Conservation (phyloP, 257 asterid species). For the Ballota nigra region DNA sequence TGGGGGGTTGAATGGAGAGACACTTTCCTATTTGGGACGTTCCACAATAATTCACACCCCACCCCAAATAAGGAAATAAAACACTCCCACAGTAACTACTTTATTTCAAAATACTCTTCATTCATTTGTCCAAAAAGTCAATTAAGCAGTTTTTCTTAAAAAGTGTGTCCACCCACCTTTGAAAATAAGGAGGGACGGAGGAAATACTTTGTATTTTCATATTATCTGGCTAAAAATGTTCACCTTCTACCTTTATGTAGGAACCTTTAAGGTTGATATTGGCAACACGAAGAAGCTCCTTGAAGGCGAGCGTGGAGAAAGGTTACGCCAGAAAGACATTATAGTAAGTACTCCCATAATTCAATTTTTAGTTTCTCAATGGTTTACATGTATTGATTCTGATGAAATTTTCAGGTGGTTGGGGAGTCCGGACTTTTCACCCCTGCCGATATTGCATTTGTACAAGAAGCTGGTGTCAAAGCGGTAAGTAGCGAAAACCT, state of each 20-base stretch:
- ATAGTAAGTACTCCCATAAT: conserved; percentile 42
- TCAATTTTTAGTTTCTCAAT: not conserved
- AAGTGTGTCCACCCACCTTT: too few relatives aligned
- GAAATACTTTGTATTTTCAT: too few relatives aligned
- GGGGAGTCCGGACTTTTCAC: conserved; percentile 98
- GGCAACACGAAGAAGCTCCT: conserved; percentile 82
- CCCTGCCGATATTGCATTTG: conserved; percentile 83
- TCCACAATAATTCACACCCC: too few relatives aligned
- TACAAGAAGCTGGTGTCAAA: conserved; percentile 81
- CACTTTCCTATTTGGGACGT: too few relatives aligned
- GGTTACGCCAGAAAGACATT: conserved; percentile 59
- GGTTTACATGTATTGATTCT: not conserved
- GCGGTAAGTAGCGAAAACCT: conserved; percentile 51
- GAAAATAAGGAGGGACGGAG: too few relatives aligned
- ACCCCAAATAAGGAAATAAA: too few relatives aligned
- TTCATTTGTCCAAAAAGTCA: too few relatives aligned
- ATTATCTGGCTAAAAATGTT: conserved; percentile 5
- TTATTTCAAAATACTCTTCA: too few relatives aligned
- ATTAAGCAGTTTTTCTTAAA: too few relatives aligned
- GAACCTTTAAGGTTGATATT: conserved; percentile 85
- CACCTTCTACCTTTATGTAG: conserved; percentile 35
- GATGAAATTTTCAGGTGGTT: conserved; percentile 56
- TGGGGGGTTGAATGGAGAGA: not conserved
- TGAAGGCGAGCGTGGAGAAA: conserved; percentile 85
- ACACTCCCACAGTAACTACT: too few relatives aligned